Percentiles rank a stretch among this genome's conserved stretches.
phyloP scores from a whole-genome alignment of 1,139 yeast species.

The Wickerhamomyces sp. region DNA sequence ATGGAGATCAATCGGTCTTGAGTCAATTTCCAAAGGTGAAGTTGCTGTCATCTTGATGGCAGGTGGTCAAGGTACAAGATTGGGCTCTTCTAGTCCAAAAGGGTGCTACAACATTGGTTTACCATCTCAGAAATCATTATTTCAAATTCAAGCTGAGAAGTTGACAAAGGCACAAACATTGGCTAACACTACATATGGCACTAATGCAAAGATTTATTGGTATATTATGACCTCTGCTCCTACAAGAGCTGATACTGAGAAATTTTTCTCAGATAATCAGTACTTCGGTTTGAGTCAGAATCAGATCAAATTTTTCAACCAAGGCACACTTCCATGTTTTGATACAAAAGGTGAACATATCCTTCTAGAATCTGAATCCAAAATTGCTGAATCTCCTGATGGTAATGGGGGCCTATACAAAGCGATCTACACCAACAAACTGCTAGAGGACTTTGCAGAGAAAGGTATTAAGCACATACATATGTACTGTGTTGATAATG shows the following conservation, averaged over 20 bases:
- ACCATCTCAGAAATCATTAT: conserved; percentile 79
- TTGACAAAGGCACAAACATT: conserved; percentile 59
- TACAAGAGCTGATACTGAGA: conserved; percentile 73
- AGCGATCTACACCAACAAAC: conserved; percentile 63
- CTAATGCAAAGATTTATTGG: conserved; percentile 56
- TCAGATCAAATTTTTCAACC: conserved; percentile 81
- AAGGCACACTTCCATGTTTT: conserved; percentile 93
- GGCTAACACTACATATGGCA: conserved; percentile 35
- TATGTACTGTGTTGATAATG: conserved; percentile 96
- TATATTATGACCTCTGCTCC: conserved; percentile 97
- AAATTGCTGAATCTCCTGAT: conserved; percentile 85
- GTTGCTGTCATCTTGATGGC: conserved; percentile 93
- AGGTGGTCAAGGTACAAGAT: conserved; percentile 96
- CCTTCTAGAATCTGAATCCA: conserved; percentile 49
- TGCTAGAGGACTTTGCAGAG: conserved; percentile 62
- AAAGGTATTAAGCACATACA: conserved; percentile 86
- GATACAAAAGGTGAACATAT: conserved; percentile 65
- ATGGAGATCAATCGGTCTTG: conserved; percentile 62
- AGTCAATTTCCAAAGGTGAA: conserved; percentile 62
- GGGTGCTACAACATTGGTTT: conserved; percentile 89
- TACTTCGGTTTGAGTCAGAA: conserved; percentile 64
- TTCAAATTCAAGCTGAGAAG: conserved; percentile 91
- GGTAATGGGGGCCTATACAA: conserved; percentile 97
- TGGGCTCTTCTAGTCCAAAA: conserved; percentile 86
- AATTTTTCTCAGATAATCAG: conserved; percentile 53